Evolutionary conservation across 2,329 filamentous ascomycete species (phyloP), one percentile per base, ranked within the genome.

Genomic region (Elsinoe australis): DNA sequence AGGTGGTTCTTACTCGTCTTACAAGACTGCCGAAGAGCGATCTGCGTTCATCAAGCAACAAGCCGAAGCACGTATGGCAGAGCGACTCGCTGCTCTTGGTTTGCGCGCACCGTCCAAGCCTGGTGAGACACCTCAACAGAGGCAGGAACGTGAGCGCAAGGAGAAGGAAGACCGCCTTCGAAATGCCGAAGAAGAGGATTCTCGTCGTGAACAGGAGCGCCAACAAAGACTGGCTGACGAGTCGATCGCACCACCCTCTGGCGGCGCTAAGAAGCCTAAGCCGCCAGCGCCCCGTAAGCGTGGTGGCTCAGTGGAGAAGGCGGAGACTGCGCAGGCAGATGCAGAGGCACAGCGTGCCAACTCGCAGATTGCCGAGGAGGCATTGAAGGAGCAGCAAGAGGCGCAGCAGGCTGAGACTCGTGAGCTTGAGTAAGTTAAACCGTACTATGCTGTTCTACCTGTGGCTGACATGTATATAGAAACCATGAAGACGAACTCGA

Each of bases 21-120:
- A 92, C 64, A 87, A 85, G 67, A 95, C 89, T 0, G 84, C 89
- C 0, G 89, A 96, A 65, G 90, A 98, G 60, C 80, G 92, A 49
- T 88, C 94, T 28, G 88, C 90, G 4, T 95, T 94, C 60, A 95
- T 96, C 61, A 94, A 94, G 64, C 89, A 95, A 64, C 90, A 95
- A 64, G 94, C 92, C 6, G 89, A 96, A 64, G 87, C 90, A 62
- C 86, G 90, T 51, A 96, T 98, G 84, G 90, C 92, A 28, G 92
- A 96, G 66, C 83, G 92, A 52, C 78, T 98, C 59, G 92, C 92
- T 52, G 90, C 90, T 38, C 78, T 96, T 52, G 92, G 92, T 28
- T 84, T 98, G 62, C 94, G 87, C 64, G 81, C 87, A 22, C 83
- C 86, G 4, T 73, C 74, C 14, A 94, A 94, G 61, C 55, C 58